phyloP scores from a whole-genome alignment of 139 green algal genomes.

The Diplosphaera chodatii region DNA sequence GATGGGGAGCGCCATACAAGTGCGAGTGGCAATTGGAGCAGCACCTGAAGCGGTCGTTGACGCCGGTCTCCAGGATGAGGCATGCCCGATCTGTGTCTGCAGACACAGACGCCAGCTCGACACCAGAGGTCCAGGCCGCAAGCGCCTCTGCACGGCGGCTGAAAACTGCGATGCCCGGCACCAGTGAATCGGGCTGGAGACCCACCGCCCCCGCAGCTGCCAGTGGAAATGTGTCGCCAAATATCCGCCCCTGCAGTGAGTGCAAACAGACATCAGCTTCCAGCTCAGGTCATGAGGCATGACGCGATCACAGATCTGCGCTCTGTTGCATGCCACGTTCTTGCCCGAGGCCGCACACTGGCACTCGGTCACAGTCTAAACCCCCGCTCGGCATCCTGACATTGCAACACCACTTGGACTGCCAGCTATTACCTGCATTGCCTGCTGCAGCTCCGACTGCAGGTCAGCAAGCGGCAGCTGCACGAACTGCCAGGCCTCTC shows the following conservation, averaged over 20 bases:
- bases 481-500: slow-evolving; percentile 96
- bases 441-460: slow-evolving; percentile 47
- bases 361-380: too few species aligned
- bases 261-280: background rate
- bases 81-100: slow-evolving; percentile 73
- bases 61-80: slow-evolving; percentile 92
- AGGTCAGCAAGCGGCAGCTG: slow-evolving; percentile 84
- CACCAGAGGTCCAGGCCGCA: slow-evolving; percentile 90
- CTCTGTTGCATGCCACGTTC: too few species aligned
- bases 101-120: slow-evolving; percentile 79
- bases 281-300: too few species aligned
- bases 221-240: slow-evolving; percentile 54
- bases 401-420: background rate
- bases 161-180: slow-evolving; percentile 89
- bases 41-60: slow-evolving; percentile 58
- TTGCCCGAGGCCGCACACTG: too few species aligned
- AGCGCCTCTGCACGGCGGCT: slow-evolving; percentile 76
- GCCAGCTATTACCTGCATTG: slow-evolving; percentile 38
- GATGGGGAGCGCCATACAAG: too few species aligned
- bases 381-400: too few species aligned
- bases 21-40: too few species aligned
- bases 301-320: too few species aligned
- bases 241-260: slow-evolving; percentile 45
- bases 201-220: slow-evolving; percentile 16
- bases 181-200: slow-evolving; percentile 36